Evolutionary conservation across 78 protist species (phyloP).

Genomic region (Guillardia theta): DNA sequence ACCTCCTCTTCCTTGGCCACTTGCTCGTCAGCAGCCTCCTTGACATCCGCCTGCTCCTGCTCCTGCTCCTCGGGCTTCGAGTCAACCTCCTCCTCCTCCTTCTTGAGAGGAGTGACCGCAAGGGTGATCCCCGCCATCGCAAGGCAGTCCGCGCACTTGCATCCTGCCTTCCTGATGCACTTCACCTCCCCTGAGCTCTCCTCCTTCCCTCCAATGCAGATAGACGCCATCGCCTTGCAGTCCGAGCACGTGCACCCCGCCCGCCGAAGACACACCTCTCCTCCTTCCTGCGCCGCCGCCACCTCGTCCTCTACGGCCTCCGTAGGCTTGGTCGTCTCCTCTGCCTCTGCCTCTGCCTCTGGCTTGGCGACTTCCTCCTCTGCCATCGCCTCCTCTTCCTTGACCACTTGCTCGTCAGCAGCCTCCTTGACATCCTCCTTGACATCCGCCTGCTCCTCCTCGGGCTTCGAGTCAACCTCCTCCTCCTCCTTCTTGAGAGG

Average conservation of each 20-base stretch:
- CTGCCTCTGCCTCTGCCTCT: not conserved
- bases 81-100: not conserved
- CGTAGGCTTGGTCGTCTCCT: not conserved
- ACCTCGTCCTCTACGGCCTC: not conserved
- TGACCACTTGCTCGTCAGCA: not conserved
- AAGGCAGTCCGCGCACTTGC: not conserved
- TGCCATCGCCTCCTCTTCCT: not conserved
- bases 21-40: not conserved
- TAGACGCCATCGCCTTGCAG: not conserved
- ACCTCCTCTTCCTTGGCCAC: not conserved
- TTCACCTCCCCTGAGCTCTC: not conserved
- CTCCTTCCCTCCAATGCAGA: too few relatives aligned
- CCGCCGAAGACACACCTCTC: not conserved
- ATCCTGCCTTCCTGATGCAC: constrained; percentile 1
- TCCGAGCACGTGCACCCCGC: not conserved
- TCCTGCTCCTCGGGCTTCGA: not conserved
- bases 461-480: not conserved
- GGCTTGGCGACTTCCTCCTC: not conserved
- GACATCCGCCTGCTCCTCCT: not conserved
- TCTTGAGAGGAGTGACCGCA: not conserved
- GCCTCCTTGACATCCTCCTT: not conserved
- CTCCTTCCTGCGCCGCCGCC: not conserved
- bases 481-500: not conserved
- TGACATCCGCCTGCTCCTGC: not conserved
- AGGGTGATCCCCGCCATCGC: not conserved